phyloP scores from a whole-genome alignment of 768 basidiomycete genomes.

The Tricholoma saponaceum region DNA sequence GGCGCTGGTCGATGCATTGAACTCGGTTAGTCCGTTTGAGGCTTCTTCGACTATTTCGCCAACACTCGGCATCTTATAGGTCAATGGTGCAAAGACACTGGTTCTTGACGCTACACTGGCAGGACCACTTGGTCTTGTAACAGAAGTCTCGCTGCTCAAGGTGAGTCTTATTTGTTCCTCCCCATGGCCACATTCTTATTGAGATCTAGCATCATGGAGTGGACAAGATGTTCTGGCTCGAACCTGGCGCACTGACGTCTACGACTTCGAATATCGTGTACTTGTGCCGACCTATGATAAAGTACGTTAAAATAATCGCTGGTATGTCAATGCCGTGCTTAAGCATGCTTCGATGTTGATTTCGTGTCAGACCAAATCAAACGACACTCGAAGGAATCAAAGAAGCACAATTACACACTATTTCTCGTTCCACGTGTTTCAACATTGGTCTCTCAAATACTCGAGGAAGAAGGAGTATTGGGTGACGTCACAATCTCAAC shows the following conservation, averaged over 20 bases:
- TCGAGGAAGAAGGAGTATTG: slow-evolving; percentile 96
- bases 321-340: slow-evolving; percentile 48
- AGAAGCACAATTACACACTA: slow-evolving; percentile 81
- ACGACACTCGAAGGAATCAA: slow-evolving; percentile 62
- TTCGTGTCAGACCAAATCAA: slow-evolving; percentile 82
- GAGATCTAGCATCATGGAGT: slow-evolving; percentile 87
- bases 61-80: slow-evolving; percentile 37
- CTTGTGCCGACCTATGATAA: slow-evolving; percentile 84
- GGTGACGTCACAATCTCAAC: slow-evolving; percentile 88
- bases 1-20: slow-evolving; percentile 79
- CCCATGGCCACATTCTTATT: neutral
- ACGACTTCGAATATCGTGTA: slow-evolving; percentile 90
- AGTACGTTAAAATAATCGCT: slow-evolving; percentile 84
- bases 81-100: slow-evolving; percentile 93
- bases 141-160: slow-evolving; percentile 90
- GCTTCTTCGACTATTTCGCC: neutral
- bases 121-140: slow-evolving; percentile 92
- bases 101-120: slow-evolving; percentile 87
- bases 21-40: slow-evolving; percentile 50
- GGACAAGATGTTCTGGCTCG: slow-evolving; percentile 99
- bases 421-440: slow-evolving; percentile 87
- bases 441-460: slow-evolving; percentile 75
- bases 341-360: slow-evolving; percentile 20
- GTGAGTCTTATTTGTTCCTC: slow-evolving; percentile 32
- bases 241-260: slow-evolving; percentile 78